Conservation (phyloP, 2,329 filamentous ascomycete genomes). For the Septoria petroselini region DNA sequence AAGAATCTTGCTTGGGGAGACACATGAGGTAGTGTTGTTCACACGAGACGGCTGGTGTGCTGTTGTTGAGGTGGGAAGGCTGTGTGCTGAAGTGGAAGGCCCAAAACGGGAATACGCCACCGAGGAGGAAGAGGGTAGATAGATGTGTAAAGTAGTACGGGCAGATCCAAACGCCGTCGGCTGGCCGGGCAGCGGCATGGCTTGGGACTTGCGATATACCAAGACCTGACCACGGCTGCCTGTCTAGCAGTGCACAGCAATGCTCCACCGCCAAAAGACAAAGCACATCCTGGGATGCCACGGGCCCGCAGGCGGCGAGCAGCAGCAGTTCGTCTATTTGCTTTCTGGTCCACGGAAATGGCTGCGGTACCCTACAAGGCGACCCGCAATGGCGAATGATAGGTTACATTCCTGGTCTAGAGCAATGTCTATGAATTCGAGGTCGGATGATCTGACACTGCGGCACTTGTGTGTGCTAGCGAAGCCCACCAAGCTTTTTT, state of each 20-base stretch:
- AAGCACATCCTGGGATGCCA: constrained; percentile 3
- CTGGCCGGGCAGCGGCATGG: constrained; percentile 1
- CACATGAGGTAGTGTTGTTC: constrained; percentile 2
- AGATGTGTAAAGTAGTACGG: not conserved
- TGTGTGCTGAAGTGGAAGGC: not conserved
- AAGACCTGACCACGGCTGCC: constrained; percentile 1
- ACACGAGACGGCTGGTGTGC: not conserved
- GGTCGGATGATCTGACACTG: constrained; percentile 17
- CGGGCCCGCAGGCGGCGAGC: not conserved
- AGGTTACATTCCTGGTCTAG: constrained; percentile 2
- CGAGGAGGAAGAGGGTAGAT: not conserved
- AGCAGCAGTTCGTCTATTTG: constrained; percentile 16
- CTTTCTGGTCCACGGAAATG: constrained; percentile 10
- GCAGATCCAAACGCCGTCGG: not conserved
- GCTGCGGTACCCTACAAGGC: constrained; percentile 2
- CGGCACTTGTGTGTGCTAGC: constrained; percentile 14
- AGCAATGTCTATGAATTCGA: not conserved
- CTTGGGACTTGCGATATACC: constrained; percentile 13
- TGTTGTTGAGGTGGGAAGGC: not conserved
- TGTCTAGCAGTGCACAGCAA: constrained; percentile 2
- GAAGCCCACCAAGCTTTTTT: constrained; percentile 8
- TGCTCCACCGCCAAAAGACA: constrained; percentile 3
- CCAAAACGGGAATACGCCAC: not conserved
- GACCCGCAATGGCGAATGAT: constrained; percentile 11
- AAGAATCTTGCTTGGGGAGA: not conserved